Percentiles rank a stretch among this genome's conserved stretches.
Evolutionary conservation across 257 asterid species (phyloP).

Genomic region (Coffea eugenioides): DNA sequence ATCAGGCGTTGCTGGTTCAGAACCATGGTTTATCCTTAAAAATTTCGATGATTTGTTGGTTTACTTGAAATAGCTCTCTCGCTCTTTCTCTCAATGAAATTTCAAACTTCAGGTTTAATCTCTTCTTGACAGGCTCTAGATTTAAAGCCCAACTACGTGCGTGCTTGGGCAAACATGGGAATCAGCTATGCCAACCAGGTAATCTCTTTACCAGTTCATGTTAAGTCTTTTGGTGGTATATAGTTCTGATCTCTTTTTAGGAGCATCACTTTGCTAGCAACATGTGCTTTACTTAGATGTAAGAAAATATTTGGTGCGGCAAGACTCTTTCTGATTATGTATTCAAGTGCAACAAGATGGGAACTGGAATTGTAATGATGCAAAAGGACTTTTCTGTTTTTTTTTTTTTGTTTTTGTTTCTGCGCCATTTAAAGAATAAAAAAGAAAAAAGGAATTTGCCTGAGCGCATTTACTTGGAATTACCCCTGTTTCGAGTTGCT

Average conservation of each 20-base stretch:
- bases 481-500: background rate
- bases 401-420: background rate
- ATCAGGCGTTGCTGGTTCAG: background rate
- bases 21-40: too few relatives aligned
- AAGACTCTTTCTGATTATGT: background rate
- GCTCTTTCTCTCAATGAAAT: background rate
- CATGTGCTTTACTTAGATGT: background rate
- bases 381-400: background rate
- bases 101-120: background rate
- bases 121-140: slow-evolving; percentile 77
- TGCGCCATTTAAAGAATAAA: background rate
- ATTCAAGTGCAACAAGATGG: background rate
- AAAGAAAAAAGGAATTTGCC: background rate
- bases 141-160: slow-evolving; percentile 94
- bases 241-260: background rate
- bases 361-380: background rate
- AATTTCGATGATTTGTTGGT: too few relatives aligned
- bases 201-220: slow-evolving; percentile 10
- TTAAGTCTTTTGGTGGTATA: slow-evolving; percentile 4
- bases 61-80: too few relatives aligned
- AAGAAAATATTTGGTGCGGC: background rate
- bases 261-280: background rate
- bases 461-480: background rate
- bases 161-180: slow-evolving; percentile 99
- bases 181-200: slow-evolving; percentile 99